Percentiles rank a stretch among this genome's conserved stretches.
Evolutionary conservation across 768 basidiomycete species (phyloP).

Genomic region (Phanerochaete sordida): DNA sequence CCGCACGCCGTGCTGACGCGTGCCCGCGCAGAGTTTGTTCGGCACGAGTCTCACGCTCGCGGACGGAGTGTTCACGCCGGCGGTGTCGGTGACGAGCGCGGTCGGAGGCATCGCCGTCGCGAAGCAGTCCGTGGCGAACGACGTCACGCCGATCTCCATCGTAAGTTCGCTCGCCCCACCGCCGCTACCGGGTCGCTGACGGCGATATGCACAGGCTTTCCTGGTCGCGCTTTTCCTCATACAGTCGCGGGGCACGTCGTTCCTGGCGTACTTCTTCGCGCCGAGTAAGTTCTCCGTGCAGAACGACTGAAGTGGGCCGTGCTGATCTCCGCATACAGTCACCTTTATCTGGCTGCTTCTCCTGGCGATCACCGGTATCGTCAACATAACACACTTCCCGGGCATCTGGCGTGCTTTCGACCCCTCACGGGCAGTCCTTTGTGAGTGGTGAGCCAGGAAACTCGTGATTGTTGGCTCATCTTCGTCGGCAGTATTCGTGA

Average conservation of each 20-base stretch:
- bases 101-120: conserved; percentile 66
- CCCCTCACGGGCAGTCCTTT: conserved; percentile 60
- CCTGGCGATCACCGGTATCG: conserved; percentile 49
- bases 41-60: conserved; percentile 66
- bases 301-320: neutral
- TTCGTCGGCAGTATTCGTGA: conserved; percentile 51
- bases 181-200: too few relatives aligned
- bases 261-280: conserved; percentile 48
- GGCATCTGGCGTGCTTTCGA: conserved; percentile 66
- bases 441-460: conserved; percentile 39
- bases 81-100: conserved; percentile 66
- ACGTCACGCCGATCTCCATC: conserved; percentile 56
- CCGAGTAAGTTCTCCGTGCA: conserved; percentile 35
- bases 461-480: neutral
- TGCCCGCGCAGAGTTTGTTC: conserved; percentile 44
- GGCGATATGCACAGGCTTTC: conserved; percentile 37
- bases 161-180: conserved; percentile 28
- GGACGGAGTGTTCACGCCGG: conserved; percentile 66
- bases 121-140: conserved; percentile 39
- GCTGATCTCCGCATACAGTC: conserved; percentile 30
- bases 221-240: conserved; percentile 53
- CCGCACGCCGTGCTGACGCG: neutral
- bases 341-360: conserved; percentile 56
- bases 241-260: conserved; percentile 57
- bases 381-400: conserved; percentile 52